These are phyloP conservation scores for Krasilnikovozyma curviuscula DNA, from an alignment of 768 basidiomycete genomes.

Conservation along the genomic window DNA sequence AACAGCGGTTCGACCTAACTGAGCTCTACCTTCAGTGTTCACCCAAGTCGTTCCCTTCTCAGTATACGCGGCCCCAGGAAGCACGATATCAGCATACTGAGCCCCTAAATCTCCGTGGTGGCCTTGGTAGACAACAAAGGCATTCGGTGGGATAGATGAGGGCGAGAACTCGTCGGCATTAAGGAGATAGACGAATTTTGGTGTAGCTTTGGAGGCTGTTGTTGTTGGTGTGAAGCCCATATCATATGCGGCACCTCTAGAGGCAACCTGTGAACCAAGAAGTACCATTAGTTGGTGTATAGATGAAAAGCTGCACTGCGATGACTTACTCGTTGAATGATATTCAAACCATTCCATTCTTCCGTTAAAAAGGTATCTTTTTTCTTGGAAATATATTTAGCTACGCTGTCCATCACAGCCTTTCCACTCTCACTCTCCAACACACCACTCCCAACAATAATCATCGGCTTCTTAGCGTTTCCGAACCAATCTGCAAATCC, in stretches of 20 bases:
- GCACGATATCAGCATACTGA: constrained; percentile 86
- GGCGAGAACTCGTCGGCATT: constrained; percentile 90
- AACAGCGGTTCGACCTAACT: constrained; percentile 78
- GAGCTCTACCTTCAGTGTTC: constrained; percentile 86
- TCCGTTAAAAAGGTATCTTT: constrained; percentile 54
- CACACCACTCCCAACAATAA: constrained; percentile 77
- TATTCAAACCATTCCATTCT: constrained; percentile 88
- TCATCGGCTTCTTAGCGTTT: constrained; percentile 70
- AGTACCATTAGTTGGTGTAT: neutral
- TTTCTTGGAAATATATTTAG: constrained; percentile 62
- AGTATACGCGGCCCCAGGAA: constrained; percentile 84
- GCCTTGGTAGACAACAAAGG: constrained; percentile 97
- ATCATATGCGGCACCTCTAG: constrained; percentile 83
- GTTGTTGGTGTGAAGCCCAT: constrained; percentile 78
- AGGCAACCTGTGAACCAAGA: constrained; percentile 47
- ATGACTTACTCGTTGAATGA: constrained; percentile 64
- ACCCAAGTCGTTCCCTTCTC: constrained; percentile 84
- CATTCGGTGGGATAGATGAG: constrained; percentile 64
- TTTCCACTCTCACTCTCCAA: constrained; percentile 68
- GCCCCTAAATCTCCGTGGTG: constrained; percentile 96
- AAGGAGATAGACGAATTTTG: constrained; percentile 91
- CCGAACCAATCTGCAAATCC: constrained; percentile 71
- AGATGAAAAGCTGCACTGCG: neutral
- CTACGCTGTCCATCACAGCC: constrained; percentile 52
- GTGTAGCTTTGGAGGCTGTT: constrained; percentile 48